These are phyloP conservation scores for Cytospora chrysosperma DNA, from an alignment of 2,329 filamentous ascomycete species.

Conservation along the genomic window DNA sequence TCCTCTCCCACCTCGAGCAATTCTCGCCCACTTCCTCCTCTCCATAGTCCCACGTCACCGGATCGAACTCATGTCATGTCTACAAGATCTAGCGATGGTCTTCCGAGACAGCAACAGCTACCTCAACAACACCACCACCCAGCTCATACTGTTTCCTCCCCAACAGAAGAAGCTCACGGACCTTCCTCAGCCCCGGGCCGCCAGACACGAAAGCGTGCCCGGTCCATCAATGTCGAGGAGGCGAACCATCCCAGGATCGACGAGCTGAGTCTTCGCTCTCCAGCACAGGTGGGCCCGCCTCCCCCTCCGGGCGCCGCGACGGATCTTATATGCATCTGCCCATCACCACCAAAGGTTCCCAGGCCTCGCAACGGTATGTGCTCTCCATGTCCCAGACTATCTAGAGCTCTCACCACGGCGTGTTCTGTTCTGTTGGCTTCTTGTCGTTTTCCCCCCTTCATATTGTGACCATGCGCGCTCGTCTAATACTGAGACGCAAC, in stretches of 20 bases:
- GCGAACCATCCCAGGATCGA: slow-evolving; percentile 40
- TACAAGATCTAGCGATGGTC: slow-evolving; percentile 26
- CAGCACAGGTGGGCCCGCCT: slow-evolving; percentile 29
- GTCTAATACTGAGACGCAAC: slow-evolving; percentile 25
- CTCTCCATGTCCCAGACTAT: slow-evolving; percentile 20
- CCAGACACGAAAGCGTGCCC: slow-evolving; percentile 43
- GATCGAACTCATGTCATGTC: slow-evolving; percentile 25
- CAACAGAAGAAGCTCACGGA: slow-evolving; percentile 6
- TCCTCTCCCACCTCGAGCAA: slow-evolving; percentile 22
- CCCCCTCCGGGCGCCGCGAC: slow-evolving; percentile 29
- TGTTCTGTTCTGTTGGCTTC: slow-evolving; percentile 10
- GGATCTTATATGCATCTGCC: slow-evolving; percentile 56
- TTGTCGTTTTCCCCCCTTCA: slow-evolving; percentile 20
- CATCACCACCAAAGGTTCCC: slow-evolving; percentile 56
- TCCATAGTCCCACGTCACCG: slow-evolving; percentile 18
- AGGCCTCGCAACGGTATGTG: slow-evolving; percentile 58
- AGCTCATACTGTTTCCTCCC: background rate
- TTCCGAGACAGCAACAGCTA: slow-evolving; percentile 19
- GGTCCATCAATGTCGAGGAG: slow-evolving; percentile 46
- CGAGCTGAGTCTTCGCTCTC: slow-evolving; percentile 37
- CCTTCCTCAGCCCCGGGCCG: slow-evolving; percentile 22
- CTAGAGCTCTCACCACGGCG: slow-evolving; percentile 19
- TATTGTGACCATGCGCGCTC: slow-evolving; percentile 2
- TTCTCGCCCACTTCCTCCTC: slow-evolving; percentile 22
- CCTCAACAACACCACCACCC: slow-evolving; percentile 3